Evolutionary conservation across 306 rosid species (phyloP).

Genomic region (Quercus glauca): DNA sequence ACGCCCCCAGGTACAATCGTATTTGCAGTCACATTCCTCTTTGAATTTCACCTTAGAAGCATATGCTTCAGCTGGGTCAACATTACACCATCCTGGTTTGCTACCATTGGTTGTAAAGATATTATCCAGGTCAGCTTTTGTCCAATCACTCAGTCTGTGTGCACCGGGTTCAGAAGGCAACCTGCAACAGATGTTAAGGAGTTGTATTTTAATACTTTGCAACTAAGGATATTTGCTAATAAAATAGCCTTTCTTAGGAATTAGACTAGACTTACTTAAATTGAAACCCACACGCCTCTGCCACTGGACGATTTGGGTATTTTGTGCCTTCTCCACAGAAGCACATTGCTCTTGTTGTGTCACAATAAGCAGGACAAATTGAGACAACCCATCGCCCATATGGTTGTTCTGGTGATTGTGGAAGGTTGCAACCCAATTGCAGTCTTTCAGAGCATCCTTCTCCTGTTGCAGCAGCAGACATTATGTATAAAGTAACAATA

Average conservation of each 20-base stretch:
- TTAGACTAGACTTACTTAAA: slow-evolving; percentile 49
- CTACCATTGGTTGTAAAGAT: slow-evolving; percentile 74
- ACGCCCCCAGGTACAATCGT: slow-evolving; percentile 68
- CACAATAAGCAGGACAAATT: slow-evolving; percentile 84
- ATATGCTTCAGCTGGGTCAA: slow-evolving; percentile 82
- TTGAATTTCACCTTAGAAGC: slow-evolving; percentile 66
- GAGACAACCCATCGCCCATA: slow-evolving; percentile 94
- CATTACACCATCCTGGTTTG: slow-evolving; percentile 91
- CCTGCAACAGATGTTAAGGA: slow-evolving; percentile 45
- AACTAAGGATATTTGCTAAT: slow-evolving; percentile 10
- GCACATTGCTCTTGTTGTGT: slow-evolving; percentile 93
- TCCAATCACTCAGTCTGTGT: slow-evolving; percentile 64
- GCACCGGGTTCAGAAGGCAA: slow-evolving; percentile 62
- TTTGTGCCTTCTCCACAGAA: slow-evolving; percentile 97
- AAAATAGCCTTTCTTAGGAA: slow-evolving; percentile 16
- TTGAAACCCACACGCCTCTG: slow-evolving; percentile 93
- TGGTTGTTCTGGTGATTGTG: slow-evolving; percentile 50
- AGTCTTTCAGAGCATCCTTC: slow-evolving; percentile 68
- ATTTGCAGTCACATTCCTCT: slow-evolving; percentile 88
- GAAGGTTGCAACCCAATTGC: slow-evolving; percentile 69
- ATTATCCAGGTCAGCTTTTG: slow-evolving; percentile 63
- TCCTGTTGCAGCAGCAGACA: slow-evolving; percentile 47
- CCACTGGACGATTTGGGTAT: slow-evolving; percentile 90
- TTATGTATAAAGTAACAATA: slow-evolving; percentile 9
- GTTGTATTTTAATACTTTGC: slow-evolving; percentile 10